phyloP scores from a whole-genome alignment of 1,284 basidiomycete genomes.

The Phylloboletellus chloephorus region DNA sequence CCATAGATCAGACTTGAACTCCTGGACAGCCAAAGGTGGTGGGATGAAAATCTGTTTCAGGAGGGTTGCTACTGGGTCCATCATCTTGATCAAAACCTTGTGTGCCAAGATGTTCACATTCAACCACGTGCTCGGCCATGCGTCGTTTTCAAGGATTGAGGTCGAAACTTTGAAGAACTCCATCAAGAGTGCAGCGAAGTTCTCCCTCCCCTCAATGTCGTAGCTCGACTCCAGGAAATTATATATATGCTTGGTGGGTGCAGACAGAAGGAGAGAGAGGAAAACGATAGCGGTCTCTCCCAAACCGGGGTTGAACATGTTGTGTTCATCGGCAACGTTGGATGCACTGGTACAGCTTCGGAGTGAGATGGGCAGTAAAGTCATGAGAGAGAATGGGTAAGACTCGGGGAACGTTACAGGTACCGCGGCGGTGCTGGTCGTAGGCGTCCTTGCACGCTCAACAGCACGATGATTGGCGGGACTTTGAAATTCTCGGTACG shows the following conservation, averaged over 20 bases:
- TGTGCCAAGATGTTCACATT: constrained; percentile 90
- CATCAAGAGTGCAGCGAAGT: constrained; percentile 65
- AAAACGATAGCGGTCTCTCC: constrained; percentile 87
- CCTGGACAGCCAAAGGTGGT: constrained; percentile 50
- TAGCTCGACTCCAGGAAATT: constrained; percentile 75
- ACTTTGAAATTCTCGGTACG: constrained; percentile 80
- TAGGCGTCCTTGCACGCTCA: constrained; percentile 59
- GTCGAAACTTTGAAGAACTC: constrained; percentile 79
- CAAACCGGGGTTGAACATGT: constrained; percentile 70
- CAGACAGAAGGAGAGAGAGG: constrained; percentile 75
- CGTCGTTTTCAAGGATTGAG: constrained; percentile 83
- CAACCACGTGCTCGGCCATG: constrained; percentile 89
- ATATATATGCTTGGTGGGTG: constrained; percentile 72
- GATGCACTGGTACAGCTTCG: constrained; percentile 41
- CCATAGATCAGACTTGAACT: constrained; percentile 83
- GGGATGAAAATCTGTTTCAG: constrained; percentile 84
- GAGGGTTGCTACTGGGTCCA: constrained; percentile 75
- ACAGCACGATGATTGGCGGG: constrained; percentile 64
- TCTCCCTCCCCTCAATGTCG: constrained; percentile 83
- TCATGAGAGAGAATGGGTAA: constrained; percentile 85
- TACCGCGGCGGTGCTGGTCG: constrained; percentile 55
- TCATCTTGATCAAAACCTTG: constrained; percentile 83
- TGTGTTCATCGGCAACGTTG: constrained; percentile 38
- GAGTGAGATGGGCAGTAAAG: constrained; percentile 56
- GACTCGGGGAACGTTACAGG: constrained; percentile 91